These are phyloP conservation scores for Nyctanthes arbortristis DNA, from an alignment of 257 asterid species.

Conservation along the genomic window DNA sequence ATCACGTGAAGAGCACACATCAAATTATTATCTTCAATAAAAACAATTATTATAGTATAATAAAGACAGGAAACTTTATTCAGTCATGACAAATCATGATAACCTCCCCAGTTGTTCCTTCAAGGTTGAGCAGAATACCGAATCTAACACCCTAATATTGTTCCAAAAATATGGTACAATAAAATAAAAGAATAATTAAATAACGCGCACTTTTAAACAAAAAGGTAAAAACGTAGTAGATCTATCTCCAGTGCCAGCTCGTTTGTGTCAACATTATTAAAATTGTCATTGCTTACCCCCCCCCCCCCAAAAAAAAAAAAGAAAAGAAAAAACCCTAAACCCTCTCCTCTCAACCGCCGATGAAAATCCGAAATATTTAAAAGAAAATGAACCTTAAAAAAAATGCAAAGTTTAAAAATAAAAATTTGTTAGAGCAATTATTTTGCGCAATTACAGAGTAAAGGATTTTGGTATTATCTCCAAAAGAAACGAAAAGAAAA, in stretches of 20 bases:
- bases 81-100: slow-evolving; percentile 16
- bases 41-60: slow-evolving; percentile 1
- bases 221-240: slow-evolving; percentile 23
- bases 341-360: slow-evolving; percentile 22
- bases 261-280: slow-evolving; percentile 12
- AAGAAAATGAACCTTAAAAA: too few species aligned
- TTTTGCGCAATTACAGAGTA: too few species aligned
- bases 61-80: slow-evolving; percentile 18
- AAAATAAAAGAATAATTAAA: slow-evolving; percentile 13
- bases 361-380: not conserved
- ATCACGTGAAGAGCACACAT: slow-evolving; percentile 22
- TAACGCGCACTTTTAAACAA: slow-evolving; percentile 6
- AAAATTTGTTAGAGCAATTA: too few species aligned
- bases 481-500: too few species aligned
- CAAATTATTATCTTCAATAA: slow-evolving; percentile 4
- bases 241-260: slow-evolving; percentile 34
- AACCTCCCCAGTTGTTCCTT: slow-evolving; percentile 27
- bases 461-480: too few species aligned
- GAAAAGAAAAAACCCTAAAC: slow-evolving; percentile 37
- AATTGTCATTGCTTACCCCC: slow-evolving; percentile 5
- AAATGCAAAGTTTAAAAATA: too few species aligned
- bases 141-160: slow-evolving; percentile 23
- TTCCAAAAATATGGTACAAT: slow-evolving; percentile 29
- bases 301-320: too few species aligned
- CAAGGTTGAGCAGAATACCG: slow-evolving; percentile 10